phyloP scores from a whole-genome alignment of 1,284 basidiomycete genomes.

The Bjerkandera adusta region DNA sequence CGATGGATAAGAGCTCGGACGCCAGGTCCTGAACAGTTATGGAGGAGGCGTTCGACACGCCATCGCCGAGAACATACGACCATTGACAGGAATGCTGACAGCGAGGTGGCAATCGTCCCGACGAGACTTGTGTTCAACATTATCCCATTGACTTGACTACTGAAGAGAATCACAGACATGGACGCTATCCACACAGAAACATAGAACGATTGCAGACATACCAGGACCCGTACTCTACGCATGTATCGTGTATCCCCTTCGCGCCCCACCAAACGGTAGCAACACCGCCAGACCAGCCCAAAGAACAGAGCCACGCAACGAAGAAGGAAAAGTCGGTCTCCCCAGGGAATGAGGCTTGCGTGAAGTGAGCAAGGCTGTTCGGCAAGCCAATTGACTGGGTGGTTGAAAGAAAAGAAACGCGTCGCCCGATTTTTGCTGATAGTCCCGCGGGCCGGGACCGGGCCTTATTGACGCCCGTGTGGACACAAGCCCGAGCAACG shows the following conservation, averaged over 20 bases:
- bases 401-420: neutral
- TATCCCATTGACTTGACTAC: neutral
- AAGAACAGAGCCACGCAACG: neutral
- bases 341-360: slow-evolving; percentile 7
- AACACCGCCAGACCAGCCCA: neutral
- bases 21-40: no score
- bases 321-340: slow-evolving; percentile 1
- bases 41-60: no score
- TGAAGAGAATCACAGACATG: neutral
- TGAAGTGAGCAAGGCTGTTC: neutral
- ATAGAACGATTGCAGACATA: neutral
- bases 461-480: no score
- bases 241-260: neutral
- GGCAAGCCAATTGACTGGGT: slow-evolving; percentile 5
- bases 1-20: no score
- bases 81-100: no score
- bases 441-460: no score
- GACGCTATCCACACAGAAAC: neutral
- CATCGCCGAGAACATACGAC: no score
- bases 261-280: neutral
- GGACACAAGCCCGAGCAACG: no score
- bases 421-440: no score
- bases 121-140: no score
- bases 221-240: neutral
- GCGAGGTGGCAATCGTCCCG: no score